Evolutionary conservation across 2,329 filamentous ascomycete species (phyloP), one percentile per base, ranked within the genome.

Genomic region (Alternaria postmessia): DNA sequence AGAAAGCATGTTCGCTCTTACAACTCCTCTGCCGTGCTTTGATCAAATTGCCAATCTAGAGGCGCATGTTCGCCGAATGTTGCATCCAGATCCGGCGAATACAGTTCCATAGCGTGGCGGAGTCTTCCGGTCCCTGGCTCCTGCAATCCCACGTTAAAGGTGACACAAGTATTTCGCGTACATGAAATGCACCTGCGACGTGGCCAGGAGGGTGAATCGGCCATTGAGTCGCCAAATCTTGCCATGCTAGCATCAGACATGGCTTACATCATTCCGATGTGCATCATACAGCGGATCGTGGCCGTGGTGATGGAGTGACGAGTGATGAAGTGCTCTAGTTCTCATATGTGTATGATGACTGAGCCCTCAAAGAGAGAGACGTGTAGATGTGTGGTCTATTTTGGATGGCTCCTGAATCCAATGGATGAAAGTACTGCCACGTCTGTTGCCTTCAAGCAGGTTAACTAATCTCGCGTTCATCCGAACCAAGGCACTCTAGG

Each of bases 151-250:
- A 49, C 56, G 14, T 42, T 7, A 3, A 44, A 59, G 38, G 36
- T 42, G 34, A 18, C 36, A 54, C 36, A 39, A 54, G 26, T 20
- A 59, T 48, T 20, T 30, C 43, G 8, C 44, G 11, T 49, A 54
- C 20, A 59, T 28, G 43, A 49, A 22, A 59, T 59, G 36, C 43
- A 42, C 34, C 30, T 49, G n/a, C 43, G 24, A 46, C 47, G 30
- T 44, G 30, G 36, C 26, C n/a, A 38, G 11, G 16, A 18, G 28
- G 30, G 16, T n/a, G 41, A 34, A 16, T 28, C 20, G 42, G 18
- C 34, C 9, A n/a, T 51, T 24, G 28, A 24, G 28, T 7, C 30
- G 38, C n/a, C 11, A 18, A n/a, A 48, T 48, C 18, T 30, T 36
- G 30, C 34, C 20, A 36, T 36, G 30, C 30, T 16, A 48, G 46